Base-by-base conservation (phyloP, 768 basidiomycete genomes). In the Pleurotus eryngii region DNA sequence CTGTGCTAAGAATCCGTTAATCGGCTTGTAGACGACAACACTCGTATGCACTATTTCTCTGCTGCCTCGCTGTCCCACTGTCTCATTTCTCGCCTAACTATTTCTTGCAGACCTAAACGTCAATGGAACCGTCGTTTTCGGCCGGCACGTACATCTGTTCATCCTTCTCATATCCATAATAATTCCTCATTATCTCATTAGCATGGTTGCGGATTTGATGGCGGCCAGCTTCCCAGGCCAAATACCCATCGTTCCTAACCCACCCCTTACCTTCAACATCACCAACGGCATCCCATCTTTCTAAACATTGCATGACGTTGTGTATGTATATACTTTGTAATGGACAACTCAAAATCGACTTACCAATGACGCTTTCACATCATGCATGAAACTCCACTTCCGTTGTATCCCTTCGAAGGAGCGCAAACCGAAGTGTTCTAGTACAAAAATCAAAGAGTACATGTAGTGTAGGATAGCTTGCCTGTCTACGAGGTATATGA, bases 41-140 rank as follows among this genome's bases (percentile, higher is more conserved):
- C 75, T n/a, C 74, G 70, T 72, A 57, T 58, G 67, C 0, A 57
- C 50, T 8, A 39, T 17, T 38, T 26, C 24, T 26, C 24, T 46
- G 5, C 11, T 43, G 35, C 3, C 26, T 58, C 27, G n/a, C n/a
- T 30, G 22, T 3, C 22, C 2, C 2, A 24, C 2, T 24, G 22
- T 22, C 22, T 24, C 37, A 48, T 18, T 37, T 45, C n/a, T n/a
- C 15, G 22, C 22, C 48, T 4, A 24, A 18, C 11, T 43, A 24
- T 24, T 24, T 24, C 20, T 6, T 11, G 26, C 37, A 73, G 72
- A 76, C 56, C 53, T 75, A 51, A 76, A 76, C 50, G 59, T 63
- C 5, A 75, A 76, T 54, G 75, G 75, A 46, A 74, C 72, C 3
- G 76, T 74, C 14, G 72, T 77, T 4, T 76, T 76, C 60, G 74